Conservation (phyloP, 1,139 yeast genomes). For the Spencermartinsiella ligniputridi region DNA sequence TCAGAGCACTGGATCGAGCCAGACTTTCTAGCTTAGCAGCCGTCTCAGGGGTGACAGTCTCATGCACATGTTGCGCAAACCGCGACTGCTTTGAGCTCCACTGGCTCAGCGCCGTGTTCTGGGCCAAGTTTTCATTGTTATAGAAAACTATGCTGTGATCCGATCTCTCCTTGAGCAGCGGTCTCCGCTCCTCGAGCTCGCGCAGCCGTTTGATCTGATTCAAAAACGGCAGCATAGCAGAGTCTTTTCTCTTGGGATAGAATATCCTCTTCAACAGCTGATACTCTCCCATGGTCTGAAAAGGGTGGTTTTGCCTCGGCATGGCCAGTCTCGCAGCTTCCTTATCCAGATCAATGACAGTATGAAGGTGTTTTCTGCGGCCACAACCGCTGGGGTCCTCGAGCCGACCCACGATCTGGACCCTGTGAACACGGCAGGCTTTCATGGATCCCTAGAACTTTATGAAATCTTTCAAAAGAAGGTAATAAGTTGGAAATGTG, state of each 20-base stretch:
- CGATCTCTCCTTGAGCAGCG: background rate
- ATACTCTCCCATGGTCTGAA: background rate
- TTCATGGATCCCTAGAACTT: no score
- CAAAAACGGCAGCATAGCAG: conserved; percentile 14
- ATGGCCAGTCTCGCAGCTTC: background rate
- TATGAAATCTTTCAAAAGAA: no score
- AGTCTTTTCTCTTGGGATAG: background rate
- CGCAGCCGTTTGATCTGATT: conserved; percentile 21
- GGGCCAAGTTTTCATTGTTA: conserved; percentile 3
- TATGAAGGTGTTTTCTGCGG: background rate
- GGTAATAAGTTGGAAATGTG: no score
- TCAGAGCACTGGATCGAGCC: conserved; percentile 2
- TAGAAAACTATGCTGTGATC: conserved; percentile 1
- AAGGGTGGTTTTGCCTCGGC: background rate
- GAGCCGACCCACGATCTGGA: background rate
- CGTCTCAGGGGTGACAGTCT: conserved; percentile 13
- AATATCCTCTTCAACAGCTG: background rate
- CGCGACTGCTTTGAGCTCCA: conserved; percentile 9
- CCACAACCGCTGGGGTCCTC: background rate
- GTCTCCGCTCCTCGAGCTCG: conserved; percentile 16
- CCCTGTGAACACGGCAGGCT: background rate
- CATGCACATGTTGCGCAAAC: conserved; percentile 8
- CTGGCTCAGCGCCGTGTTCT: conserved; percentile 1
- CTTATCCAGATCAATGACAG: background rate
- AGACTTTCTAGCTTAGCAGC: conserved; percentile 4